Evolutionary conservation across 2,329 filamentous ascomycete genomes (phyloP), one percentile per base, ranked within the genome.

Genomic region (Cryphonectria radicalis): DNA sequence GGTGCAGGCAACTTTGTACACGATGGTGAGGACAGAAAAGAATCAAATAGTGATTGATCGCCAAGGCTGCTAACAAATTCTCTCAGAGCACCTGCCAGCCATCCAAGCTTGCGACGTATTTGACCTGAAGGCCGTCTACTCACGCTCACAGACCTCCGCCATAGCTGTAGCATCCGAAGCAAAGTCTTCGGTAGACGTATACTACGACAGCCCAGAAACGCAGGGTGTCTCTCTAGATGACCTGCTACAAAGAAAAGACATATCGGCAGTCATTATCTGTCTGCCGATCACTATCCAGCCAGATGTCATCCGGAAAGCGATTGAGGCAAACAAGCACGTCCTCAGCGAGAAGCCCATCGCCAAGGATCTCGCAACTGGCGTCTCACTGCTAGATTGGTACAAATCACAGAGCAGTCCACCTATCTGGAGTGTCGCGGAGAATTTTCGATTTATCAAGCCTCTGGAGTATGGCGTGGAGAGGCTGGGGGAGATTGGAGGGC

Each of bases 291-390:
- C 84, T 64, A 81, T 81, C 53, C 90, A 92, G 78, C 88, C 90
- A 2, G 80, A 80, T 17, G 86, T 87, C 75, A 87, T 92, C 76
- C 83, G 87, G 73, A 84, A 85, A 73, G 88, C 88, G 0, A 81
- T 92, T 25, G 77, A 80, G n/a, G 90, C 89, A 0, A 89, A 90
- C 37, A 93, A 93, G 79, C 90, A 92, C 77, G 90, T 93, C 10
- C 82, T 93, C 3, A 88, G 88, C 22, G 91, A 93, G 81, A 93
- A 93, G 81, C 91, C 91, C 46, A 84, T 92, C 57, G 90, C 88
- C 3, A 86, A 87, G 74, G 88, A 91, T 4, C 71, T 83, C 6
- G 76, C 76, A 17, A 72, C 73, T 14, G 76, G 76, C 14, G 75
- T 73, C 46, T 72, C 71, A 43, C 72, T 80, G 53, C 60, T 80